These are phyloP conservation scores for Cephalotrichum gorgonifer DNA, from an alignment of 2,329 filamentous ascomycete species.

Conservation along the genomic window DNA sequence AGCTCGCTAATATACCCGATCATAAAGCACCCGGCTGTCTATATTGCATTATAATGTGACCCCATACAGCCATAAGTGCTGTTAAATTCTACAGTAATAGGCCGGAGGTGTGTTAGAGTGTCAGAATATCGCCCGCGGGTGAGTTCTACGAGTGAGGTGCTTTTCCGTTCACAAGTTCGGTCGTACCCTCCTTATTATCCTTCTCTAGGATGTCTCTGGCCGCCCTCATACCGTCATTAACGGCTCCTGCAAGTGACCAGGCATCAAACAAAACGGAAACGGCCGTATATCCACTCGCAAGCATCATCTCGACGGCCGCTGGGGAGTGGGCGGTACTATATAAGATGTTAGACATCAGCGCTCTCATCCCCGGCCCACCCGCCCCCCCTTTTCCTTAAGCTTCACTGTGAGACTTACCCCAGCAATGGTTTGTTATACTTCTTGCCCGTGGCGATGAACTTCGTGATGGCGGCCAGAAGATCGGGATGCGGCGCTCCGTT, in stretches of 20 bases:
- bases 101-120: too few species aligned
- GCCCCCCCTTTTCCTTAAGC: neutral
- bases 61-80: too few species aligned
- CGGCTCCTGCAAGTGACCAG: conserved; percentile 8
- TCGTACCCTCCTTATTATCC: neutral
- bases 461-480: conserved; percentile 8
- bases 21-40: too few species aligned
- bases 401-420: conserved; percentile 5
- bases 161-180: neutral
- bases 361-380: neutral
- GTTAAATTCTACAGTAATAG: too few species aligned
- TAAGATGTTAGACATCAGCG: neutral
- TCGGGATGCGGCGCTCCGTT: conserved; percentile 3
- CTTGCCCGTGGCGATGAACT: conserved; percentile 4
- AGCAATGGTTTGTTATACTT: conserved; percentile 5
- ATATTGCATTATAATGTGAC: too few species aligned
- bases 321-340: neutral
- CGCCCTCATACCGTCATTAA: conserved; percentile 4
- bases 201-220: conserved; percentile 2
- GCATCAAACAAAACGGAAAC: conserved; percentile 8
- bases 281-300: conserved; percentile 7
- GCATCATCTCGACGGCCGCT: conserved; percentile 7
- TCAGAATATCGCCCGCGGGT: too few species aligned
- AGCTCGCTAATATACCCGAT: too few species aligned
- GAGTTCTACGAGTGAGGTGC: too few species aligned